A percentile compares a stretch with the other conserved stretches of the same genome.
Evolutionary conservation across 768 basidiomycete genomes (phyloP).

Genomic region (Astraeus odoratus): DNA sequence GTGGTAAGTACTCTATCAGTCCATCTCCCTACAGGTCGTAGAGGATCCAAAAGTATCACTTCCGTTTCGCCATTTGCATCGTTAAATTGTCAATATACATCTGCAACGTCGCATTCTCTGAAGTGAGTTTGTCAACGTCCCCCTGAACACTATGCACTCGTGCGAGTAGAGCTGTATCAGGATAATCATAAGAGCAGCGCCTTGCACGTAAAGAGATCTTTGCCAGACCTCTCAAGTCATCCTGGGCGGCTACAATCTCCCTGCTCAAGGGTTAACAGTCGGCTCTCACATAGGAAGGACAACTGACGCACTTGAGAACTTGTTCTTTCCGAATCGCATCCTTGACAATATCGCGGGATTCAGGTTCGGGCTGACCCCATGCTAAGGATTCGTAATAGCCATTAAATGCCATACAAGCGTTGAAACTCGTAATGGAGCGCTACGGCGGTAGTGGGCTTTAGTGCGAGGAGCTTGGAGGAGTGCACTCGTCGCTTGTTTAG

Average conservation of each 20-base stretch:
- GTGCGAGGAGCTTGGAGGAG: too few relatives aligned
- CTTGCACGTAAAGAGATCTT: background rate
- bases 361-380: slow-evolving; percentile 43
- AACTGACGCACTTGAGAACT: slow-evolving; percentile 58
- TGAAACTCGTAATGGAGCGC: too few relatives aligned
- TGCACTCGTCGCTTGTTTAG: too few relatives aligned
- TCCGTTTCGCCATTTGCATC: slow-evolving; percentile 76
- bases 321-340: slow-evolving; percentile 76
- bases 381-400: slow-evolving; percentile 34
- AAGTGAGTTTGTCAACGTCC: slow-evolving; percentile 74
- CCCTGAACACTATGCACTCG: slow-evolving; percentile 65
- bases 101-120: slow-evolving; percentile 77
- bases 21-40: too few relatives aligned
- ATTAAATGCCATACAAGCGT: slow-evolving; percentile 39
- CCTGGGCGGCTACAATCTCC: slow-evolving; percentile 69
- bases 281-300: background rate
- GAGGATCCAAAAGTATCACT: slow-evolving; percentile 31
- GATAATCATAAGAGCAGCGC: background rate
- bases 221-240: slow-evolving; percentile 64
- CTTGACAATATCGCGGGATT: slow-evolving; percentile 57
- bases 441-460: too few relatives aligned
- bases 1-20: too few relatives aligned
- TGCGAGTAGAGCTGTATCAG: slow-evolving; percentile 49
- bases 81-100: slow-evolving; percentile 89
- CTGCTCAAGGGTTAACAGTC: slow-evolving; percentile 29